Conservation (phyloP, 176 grass and related monocot species). For the Aegilops tauschii region DNA sequence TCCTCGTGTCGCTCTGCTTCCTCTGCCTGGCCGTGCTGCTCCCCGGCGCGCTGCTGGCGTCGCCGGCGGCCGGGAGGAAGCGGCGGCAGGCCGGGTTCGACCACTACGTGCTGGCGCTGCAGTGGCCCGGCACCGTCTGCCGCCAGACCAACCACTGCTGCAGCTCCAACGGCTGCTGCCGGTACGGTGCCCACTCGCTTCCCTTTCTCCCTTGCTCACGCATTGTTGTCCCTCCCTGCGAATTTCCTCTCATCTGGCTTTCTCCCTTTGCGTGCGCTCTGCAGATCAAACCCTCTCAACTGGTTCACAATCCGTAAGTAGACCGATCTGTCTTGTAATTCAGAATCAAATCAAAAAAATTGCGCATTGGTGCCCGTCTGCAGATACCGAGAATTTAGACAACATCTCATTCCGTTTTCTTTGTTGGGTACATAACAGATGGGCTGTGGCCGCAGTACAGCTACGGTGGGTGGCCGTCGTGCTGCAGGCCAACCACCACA, state of each 20-base stretch:
- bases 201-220: not conserved
- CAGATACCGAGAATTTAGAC: too few relatives aligned
- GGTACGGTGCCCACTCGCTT: conserved; percentile 31
- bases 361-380: too few relatives aligned
- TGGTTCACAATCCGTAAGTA: conserved; percentile 92
- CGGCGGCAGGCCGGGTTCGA: conserved; percentile 57
- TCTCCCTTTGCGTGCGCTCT: conserved; percentile 16
- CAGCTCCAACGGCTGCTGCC: conserved; percentile 87
- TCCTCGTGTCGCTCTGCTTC: conserved; percentile 27
- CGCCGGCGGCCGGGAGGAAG: conserved; percentile 28
- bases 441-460: conserved; percentile 82
- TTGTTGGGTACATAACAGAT: conserved; percentile 46
- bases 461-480: conserved; percentile 77
- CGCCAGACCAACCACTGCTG: conserved; percentile 67
- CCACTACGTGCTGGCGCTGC: conserved; percentile 79
- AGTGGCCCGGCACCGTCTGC: conserved; percentile 87
- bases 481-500: conserved; percentile 51
- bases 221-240: too few relatives aligned
- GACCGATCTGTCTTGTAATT: not conserved
- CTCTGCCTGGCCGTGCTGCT: conserved; percentile 42
- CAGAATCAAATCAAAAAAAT: not conserved
- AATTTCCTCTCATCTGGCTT: conserved; percentile 21
- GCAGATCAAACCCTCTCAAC: conserved; percentile 65
- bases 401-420: not conserved
- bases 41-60: conserved; percentile 8